phyloP scores from a whole-genome alignment of 768 basidiomycete species.

The Aureoboletus auriporus region DNA sequence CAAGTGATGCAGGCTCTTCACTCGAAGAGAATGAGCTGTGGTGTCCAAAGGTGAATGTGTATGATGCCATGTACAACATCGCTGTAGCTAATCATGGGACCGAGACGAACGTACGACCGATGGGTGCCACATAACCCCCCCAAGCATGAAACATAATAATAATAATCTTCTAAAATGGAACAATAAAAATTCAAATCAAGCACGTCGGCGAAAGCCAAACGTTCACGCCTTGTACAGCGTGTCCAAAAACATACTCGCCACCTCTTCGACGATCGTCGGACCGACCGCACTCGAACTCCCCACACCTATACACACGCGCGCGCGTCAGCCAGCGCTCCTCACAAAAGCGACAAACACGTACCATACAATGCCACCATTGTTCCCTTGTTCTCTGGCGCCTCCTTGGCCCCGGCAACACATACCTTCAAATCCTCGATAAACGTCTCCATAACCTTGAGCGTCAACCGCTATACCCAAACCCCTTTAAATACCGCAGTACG shows the following conservation, averaged over 20 bases:
- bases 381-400: conserved; percentile 62
- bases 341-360: conserved; percentile 30
- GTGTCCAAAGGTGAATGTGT: no score
- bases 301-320: conserved; percentile 46
- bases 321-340: not conserved
- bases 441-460: conserved; percentile 68
- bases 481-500: not conserved
- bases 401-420: conserved; percentile 67
- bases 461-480: conserved; percentile 55
- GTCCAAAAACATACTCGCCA: conserved; percentile 81
- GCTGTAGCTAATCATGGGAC: no score
- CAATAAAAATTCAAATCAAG: no score
- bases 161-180: no score
- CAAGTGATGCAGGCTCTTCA: no score
- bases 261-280: conserved; percentile 69
- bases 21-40: no score
- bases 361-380: conserved; percentile 92
- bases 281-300: conserved; percentile 82
- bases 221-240: conserved; percentile 70
- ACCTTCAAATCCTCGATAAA: conserved; percentile 85
- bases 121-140: no score
- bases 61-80: no score
- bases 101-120: no score
- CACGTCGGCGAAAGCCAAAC: no score
- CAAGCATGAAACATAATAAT: no score